Evolutionary conservation across 176 grass and related monocot species (phyloP), one percentile per base, ranked within the genome.

Genomic region (Eleusine indica): DNA sequence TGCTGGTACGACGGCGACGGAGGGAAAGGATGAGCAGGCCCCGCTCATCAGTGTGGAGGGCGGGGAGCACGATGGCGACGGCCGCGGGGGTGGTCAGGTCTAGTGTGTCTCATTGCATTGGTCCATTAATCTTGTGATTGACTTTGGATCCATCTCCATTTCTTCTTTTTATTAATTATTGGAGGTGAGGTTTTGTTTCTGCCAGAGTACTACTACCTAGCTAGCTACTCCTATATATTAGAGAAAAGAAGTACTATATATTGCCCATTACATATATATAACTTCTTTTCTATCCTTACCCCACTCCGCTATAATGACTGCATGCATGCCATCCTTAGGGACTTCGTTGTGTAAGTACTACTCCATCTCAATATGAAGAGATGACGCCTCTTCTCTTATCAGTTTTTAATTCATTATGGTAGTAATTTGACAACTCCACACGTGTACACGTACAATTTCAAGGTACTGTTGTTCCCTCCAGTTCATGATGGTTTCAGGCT

Each of bases 41-140:
- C 84, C 89, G 43, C 89, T 90, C 63, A 80, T 90, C 64, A 80
- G 80, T 79, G 80, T 80, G 84, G 70, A 75, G 76, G 80, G 64
- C 32, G 84, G 67, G 76, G 76, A 80, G 80, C 70, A 79, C 62
- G 89, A 83, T 69, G 79, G 83, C 49, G 88, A 90, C 28, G 68
- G 88, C 79, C 80, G 68, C 53, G 88, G 88, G 15, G 88, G 70
- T 19, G 80, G 70, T 70, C 85, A 84, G 14, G 69, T 75, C 78
- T 89, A 86, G 56, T 1, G 7, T 39, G 8, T 5, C 49, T 75
- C 32, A 2, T 14, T 64, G 70, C 44, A 40, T 30, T 40, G 49
- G 71, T 10, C 16, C 15, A 83, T 79, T 65, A 16, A 52, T 49
- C 56, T 70, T 76, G 72, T 82, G 16, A 72, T 86, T 89, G 88